These are phyloP conservation scores for Paramecium pentaurelia DNA, from an alignment of 73 alveolate genomes.

Conservation along the genomic window DNA sequence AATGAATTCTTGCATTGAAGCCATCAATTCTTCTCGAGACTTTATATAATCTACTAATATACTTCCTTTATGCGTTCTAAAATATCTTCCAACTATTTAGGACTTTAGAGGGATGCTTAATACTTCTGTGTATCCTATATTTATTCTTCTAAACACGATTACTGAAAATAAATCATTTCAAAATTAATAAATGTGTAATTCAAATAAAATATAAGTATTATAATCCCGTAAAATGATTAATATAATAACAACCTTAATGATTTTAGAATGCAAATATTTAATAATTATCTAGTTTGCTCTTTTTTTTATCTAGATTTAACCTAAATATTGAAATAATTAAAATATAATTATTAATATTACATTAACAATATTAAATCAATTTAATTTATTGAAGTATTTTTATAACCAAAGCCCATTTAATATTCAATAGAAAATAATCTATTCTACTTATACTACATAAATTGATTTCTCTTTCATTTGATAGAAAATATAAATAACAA, in stretches of 20 bases:
- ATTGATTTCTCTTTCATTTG: too few relatives aligned
- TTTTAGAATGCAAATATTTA: background rate
- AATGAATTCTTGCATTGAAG: background rate
- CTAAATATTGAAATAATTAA: background rate
- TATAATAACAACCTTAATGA: background rate
- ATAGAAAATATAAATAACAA: too few relatives aligned
- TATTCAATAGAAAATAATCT: too few relatives aligned
- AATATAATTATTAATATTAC: background rate
- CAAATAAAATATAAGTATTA: background rate
- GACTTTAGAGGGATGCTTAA: background rate
- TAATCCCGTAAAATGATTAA: background rate
- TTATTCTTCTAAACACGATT: background rate
- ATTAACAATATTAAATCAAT: background rate
- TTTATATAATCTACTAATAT: background rate
- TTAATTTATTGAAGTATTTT: background rate
- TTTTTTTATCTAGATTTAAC: background rate
- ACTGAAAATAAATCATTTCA: slow-evolving; percentile 12
- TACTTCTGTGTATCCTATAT: background rate
- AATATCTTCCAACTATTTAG: background rate
- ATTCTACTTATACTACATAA: background rate
- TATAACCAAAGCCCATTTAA: too few relatives aligned
- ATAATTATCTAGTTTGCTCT: background rate
- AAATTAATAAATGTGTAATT: background rate
- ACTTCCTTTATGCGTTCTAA: background rate
- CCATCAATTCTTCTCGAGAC: background rate